Percentiles rank a stretch among this genome's conserved stretches.
Evolutionary conservation across 768 basidiomycete species (phyloP).

Genomic region (Mycena amicta): DNA sequence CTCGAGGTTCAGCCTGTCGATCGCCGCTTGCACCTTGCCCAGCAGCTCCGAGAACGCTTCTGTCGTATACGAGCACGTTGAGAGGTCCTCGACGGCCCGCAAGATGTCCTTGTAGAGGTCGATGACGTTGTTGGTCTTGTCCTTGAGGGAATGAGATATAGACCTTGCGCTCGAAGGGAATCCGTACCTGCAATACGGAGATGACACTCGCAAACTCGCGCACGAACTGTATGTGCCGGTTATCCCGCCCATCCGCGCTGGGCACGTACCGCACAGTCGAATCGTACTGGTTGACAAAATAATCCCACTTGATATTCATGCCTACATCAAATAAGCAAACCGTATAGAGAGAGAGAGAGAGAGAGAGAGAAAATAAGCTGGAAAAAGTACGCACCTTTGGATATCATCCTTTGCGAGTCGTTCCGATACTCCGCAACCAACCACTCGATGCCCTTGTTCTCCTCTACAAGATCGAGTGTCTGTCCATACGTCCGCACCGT

Average conservation of each 20-base stretch:
- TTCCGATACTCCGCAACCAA: conserved; percentile 93
- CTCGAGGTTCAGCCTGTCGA: conserved; percentile 93
- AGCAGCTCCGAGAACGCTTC: conserved; percentile 84
- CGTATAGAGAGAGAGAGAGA: too few species aligned
- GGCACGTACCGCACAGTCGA: conserved; percentile 68
- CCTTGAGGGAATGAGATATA: too few species aligned
- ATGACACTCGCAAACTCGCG: conserved; percentile 94
- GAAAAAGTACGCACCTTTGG: conserved; percentile 61
- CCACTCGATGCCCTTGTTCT: conserved; percentile 90
- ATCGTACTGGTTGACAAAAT: conserved; percentile 94
- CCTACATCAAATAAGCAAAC: conserved; percentile 47
- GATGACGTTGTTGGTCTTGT: conserved; percentile 93
- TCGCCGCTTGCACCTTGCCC: conserved; percentile 83
- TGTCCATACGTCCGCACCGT: conserved; percentile 98
- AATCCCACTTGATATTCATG: conserved; percentile 95
- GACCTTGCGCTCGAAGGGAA: conserved; percentile 36
- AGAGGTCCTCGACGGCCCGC: conserved; percentile 83
- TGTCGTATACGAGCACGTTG: conserved; percentile 80
- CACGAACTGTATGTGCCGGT: conserved; percentile 90
- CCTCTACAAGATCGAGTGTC: conserved; percentile 88
- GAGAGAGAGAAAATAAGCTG: neutral
- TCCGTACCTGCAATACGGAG: conserved; percentile 78
- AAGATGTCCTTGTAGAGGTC: conserved; percentile 88
- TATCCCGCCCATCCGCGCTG: conserved; percentile 76
- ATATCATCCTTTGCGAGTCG: conserved; percentile 91